Percentiles rank a stretch among this genome's conserved stretches.
Evolutionary conservation across 805 yeast species (phyloP).

Genomic region (Candida insectorum): DNA sequence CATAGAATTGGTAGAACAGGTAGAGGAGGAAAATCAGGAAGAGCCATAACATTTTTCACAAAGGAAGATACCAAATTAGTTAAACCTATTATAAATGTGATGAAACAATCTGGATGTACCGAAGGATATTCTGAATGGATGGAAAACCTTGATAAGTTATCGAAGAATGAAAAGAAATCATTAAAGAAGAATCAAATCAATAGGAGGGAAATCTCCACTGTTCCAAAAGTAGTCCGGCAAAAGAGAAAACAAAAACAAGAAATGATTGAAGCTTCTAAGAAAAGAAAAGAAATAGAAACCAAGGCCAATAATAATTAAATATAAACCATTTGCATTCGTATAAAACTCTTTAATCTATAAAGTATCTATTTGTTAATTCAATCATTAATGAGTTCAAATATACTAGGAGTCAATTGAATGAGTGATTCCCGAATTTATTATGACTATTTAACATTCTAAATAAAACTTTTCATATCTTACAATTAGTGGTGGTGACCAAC

Average conservation of each 20-base stretch:
- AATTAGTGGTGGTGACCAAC: slow-evolving; percentile 46
- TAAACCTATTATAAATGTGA: slow-evolving; percentile 85
- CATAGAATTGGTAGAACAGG: slow-evolving; percentile 99
- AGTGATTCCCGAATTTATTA: no score
- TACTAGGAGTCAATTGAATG: no score
- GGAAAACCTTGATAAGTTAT: slow-evolving; percentile 62
- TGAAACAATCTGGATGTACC: slow-evolving; percentile 84
- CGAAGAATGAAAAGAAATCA: slow-evolving; percentile 57
- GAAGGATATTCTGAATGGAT: slow-evolving; percentile 75
- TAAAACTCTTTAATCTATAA: no score
- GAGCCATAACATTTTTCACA: slow-evolving; percentile 89
- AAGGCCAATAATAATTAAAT: not conserved
- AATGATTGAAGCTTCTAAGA: slow-evolving; percentile 76
- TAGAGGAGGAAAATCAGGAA: slow-evolving; percentile 84
- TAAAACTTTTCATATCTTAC: not conserved
- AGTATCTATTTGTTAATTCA: not conserved
- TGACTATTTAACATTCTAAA: no score
- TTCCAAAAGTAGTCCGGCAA: slow-evolving; percentile 62
- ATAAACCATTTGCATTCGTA: not conserved
- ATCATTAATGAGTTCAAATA: no score
- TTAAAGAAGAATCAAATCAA: slow-evolving; percentile 57
- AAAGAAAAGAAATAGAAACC: slow-evolving; percentile 37
- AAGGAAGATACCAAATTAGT: slow-evolving; percentile 78
- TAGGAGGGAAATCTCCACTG: slow-evolving; percentile 80
- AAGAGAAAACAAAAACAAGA: slow-evolving; percentile 61